phyloP scores from a whole-genome alignment of 1,284 basidiomycete species.

The Rhodotorula sp. region DNA sequence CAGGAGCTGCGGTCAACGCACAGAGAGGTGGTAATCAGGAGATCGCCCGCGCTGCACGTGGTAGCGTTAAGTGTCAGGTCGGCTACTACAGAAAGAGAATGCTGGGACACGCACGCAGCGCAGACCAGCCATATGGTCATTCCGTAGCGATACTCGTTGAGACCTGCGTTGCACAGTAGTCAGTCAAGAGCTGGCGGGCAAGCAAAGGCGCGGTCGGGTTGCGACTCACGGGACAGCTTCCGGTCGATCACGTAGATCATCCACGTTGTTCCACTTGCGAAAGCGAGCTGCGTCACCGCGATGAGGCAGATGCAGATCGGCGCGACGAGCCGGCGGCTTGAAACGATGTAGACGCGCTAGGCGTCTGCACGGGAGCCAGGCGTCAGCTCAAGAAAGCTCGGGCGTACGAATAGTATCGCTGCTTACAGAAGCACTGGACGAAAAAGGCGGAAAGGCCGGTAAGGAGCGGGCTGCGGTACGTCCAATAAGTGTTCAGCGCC shows the following conservation, averaged over 20 bases:
- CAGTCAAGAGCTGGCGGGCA: neutral
- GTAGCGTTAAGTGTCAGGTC: neutral
- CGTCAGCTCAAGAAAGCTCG: neutral
- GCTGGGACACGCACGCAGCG: neutral
- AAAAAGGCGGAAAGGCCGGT: conserved; percentile 9
- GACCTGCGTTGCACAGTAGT: neutral
- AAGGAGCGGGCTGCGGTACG: neutral
- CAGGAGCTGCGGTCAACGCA: conserved; percentile 5
- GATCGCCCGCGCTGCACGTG: neutral
- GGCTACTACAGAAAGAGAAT: too few species aligned
- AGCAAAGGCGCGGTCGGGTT: too few species aligned
- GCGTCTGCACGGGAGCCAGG: neutral
- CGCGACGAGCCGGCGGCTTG: neutral
- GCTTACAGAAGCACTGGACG: conserved; percentile 3
- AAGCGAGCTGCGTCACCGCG: neutral
- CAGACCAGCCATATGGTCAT: conserved; percentile 11
- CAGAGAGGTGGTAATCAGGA: conserved; percentile 16
- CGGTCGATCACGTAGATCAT: neutral
- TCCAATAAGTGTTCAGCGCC: neutral
- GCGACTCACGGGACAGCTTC: neutral
- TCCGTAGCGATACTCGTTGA: conserved; percentile 11
- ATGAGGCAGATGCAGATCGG: neutral
- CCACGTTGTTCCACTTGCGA: neutral
- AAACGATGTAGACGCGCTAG: conserved; percentile 11
- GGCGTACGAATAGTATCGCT: neutral